These are phyloP conservation scores for Pseudogymnoascus sp. DNA, from an alignment of 2,329 filamentous ascomycete species.

Conservation along the genomic window DNA sequence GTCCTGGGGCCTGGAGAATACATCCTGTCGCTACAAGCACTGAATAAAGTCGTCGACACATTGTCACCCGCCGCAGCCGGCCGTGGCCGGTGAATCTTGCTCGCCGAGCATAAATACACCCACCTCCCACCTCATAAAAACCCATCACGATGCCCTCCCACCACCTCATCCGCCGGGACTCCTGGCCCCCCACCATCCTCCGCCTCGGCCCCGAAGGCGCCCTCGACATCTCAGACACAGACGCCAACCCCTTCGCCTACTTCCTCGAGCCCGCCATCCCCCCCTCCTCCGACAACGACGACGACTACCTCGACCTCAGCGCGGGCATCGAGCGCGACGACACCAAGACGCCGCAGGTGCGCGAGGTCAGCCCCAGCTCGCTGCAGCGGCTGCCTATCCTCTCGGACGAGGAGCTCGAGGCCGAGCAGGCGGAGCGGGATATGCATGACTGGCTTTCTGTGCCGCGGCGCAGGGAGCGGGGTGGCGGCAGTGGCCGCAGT, in stretches of 20 bases:
- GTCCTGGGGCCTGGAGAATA: neutral
- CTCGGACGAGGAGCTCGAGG: neutral
- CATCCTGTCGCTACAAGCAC: neutral
- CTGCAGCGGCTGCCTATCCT: slow-evolving; percentile 11
- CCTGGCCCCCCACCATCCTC: slow-evolving; percentile 28
- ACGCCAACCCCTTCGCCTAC: slow-evolving; percentile 28
- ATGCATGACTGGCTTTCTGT: slow-evolving; percentile 1
- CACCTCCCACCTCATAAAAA: neutral
- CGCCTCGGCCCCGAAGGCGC: slow-evolving; percentile 13
- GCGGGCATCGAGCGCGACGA: slow-evolving; percentile 25
- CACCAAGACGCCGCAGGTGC: slow-evolving; percentile 18
- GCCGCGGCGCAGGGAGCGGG: neutral
- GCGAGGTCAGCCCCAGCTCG: slow-evolving; percentile 24
- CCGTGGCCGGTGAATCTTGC: neutral
- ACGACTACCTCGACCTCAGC: slow-evolving; percentile 24
- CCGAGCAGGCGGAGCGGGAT: neutral
- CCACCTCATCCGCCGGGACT: slow-evolving; percentile 25
- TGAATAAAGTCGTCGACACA: neutral
- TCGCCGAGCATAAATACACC: neutral
- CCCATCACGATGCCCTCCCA: slow-evolving; percentile 22
- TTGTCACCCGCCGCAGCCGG: neutral
- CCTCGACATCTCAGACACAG: slow-evolving; percentile 18
- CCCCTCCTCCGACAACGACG: slow-evolving; percentile 22
- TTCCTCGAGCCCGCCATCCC: slow-evolving; percentile 23
- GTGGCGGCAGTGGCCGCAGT: too few species aligned